A percentile compares a stretch with the other conserved stretches of the same genome.
Conservation (phyloP, 139 green algal species). For the Chlamydomonas schloesseri region DNA sequence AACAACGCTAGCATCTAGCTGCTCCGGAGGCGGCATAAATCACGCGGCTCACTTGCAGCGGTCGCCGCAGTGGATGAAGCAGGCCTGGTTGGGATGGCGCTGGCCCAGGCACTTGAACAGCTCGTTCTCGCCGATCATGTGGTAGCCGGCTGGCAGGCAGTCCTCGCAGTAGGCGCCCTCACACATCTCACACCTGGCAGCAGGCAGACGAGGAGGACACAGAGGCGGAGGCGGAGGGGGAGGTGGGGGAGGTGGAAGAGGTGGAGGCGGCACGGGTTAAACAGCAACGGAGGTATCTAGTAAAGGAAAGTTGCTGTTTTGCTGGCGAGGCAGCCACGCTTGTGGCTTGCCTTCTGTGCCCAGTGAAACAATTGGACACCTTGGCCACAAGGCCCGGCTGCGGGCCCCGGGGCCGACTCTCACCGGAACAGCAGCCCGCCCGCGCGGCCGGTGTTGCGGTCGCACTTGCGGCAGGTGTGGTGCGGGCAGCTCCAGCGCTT, state of each 20-base stretch:
- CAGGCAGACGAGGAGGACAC: not conserved
- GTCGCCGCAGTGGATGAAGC: slow-evolving; percentile 61
- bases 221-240: not conserved
- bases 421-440: slow-evolving; percentile 76
- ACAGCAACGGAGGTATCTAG: no score
- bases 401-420: not conserved
- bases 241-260: not conserved
- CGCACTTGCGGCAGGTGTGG: slow-evolving; percentile 66
- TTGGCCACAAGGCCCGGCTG: no score
- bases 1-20: no score
- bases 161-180: slow-evolving; percentile 74
- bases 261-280: not conserved
- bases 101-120: slow-evolving; percentile 67
- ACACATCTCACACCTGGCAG: slow-evolving; percentile 60
- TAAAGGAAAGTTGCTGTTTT: no score
- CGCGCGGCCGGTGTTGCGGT: slow-evolving; percentile 50
- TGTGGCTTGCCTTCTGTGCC: no score
- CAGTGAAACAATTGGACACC: no score
- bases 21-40: no score
- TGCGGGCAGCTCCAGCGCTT: slow-evolving; percentile 63
- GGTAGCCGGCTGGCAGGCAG: slow-evolving; percentile 59
- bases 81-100: slow-evolving; percentile 61
- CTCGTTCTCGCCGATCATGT: slow-evolving; percentile 51
- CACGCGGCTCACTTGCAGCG: slow-evolving; percentile 54
- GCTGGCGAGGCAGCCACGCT: no score